These are phyloP conservation scores for Entomortierella lignicola DNA, from an alignment of 192 early-diverging fungal genomes.

Conservation along the genomic window DNA sequence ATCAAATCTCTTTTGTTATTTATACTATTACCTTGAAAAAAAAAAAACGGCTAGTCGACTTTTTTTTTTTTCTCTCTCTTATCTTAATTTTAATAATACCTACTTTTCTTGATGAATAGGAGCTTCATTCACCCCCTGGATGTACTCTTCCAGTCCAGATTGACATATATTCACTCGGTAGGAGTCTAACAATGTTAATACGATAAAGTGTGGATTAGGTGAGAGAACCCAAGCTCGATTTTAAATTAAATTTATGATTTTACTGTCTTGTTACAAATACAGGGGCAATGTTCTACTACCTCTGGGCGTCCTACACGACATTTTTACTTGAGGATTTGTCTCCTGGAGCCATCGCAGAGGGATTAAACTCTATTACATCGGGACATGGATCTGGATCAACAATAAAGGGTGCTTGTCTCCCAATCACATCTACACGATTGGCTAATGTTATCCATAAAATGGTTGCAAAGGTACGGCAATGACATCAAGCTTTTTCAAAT, in stretches of 20 bases:
- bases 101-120: slow-evolving; percentile 9
- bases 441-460: slow-evolving; percentile 43
- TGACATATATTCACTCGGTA: slow-evolving; percentile 49
- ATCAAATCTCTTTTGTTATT: neutral
- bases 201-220: neutral
- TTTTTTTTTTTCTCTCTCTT: neutral
- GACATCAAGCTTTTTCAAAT: no score
- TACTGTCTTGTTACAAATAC: neutral
- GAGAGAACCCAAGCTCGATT: slow-evolving; percentile 6
- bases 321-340: slow-evolving; percentile 18
- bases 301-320: slow-evolving; percentile 25
- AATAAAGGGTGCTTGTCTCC: neutral
- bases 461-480: slow-evolving; percentile 48
- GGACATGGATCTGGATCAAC: slow-evolving; percentile 1
- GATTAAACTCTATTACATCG: slow-evolving; percentile 5
- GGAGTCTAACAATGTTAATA: no score
- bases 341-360: slow-evolving; percentile 16
- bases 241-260: neutral
- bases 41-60: neutral
- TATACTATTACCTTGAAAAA: neutral
- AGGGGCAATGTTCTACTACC: slow-evolving; percentile 51
- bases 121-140: slow-evolving; percentile 44
- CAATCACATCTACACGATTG: slow-evolving; percentile 12
- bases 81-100: neutral
- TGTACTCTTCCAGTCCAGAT: slow-evolving; percentile 45